Evolutionary conservation across 2,329 filamentous ascomycete species (phyloP).

Genomic region (Triangularia verruculosa): DNA sequence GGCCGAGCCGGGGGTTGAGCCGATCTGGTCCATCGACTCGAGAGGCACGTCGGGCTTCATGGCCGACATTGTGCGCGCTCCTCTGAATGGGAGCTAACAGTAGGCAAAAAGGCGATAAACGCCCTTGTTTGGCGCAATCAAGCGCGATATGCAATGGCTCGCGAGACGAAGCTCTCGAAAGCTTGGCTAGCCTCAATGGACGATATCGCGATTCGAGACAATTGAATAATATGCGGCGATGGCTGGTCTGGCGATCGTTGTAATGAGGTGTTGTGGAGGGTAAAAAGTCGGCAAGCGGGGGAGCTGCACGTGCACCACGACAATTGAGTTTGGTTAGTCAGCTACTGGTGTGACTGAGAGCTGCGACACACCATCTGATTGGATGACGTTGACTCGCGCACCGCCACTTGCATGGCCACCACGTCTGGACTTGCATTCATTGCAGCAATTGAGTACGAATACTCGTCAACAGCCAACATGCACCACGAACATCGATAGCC

Average conservation of each 20-base stretch:
- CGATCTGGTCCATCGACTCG: not conserved
- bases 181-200: conserved; percentile 8
- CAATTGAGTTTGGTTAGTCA: not conserved
- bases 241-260: conserved; percentile 25
- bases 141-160: not conserved
- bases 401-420: not conserved
- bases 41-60: conserved; percentile 15
- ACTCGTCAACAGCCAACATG: not conserved
- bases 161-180: conserved; percentile 13
- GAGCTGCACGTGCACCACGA: not conserved
- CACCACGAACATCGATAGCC: not conserved
- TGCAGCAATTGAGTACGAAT: not conserved
- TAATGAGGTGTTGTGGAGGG: conserved; percentile 19
- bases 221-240: conserved; percentile 22
- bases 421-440: not conserved
- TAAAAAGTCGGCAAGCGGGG: not conserved
- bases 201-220: conserved; percentile 22
- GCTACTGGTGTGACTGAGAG: not conserved
- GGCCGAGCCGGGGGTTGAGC: conserved; percentile 19
- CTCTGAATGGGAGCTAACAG: not conserved
- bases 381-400: not conserved
- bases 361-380: not conserved
- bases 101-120: conserved; percentile 6
- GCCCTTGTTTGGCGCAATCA: conserved; percentile 5
- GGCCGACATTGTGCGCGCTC: conserved; percentile 19